A percentile compares a stretch with the other conserved stretches of the same genome.
Conservation (phyloP, 257 asterid genomes). For the Henckelia pumila region DNA sequence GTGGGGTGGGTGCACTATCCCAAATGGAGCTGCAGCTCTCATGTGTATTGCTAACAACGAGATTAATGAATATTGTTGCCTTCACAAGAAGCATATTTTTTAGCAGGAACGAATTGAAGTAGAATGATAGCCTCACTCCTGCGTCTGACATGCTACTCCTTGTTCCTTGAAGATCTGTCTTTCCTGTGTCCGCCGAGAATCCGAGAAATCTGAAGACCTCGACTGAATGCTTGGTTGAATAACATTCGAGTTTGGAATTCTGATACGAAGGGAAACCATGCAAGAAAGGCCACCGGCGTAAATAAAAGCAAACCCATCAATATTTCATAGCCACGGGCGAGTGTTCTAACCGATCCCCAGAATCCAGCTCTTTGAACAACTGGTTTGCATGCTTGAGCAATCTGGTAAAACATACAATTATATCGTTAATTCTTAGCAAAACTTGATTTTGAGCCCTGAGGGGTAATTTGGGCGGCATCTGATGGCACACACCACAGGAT, state of each 20-base stretch:
- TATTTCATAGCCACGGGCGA: constrained; percentile 89
- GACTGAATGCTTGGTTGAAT: constrained; percentile 98
- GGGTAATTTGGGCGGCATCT: too few species aligned
- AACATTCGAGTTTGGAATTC: constrained; percentile 95
- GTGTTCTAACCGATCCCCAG: constrained; percentile 88
- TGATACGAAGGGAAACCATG: constrained; percentile 96
- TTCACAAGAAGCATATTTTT: neutral
- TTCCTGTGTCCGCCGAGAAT: constrained; percentile 92
- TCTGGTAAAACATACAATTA: constrained; percentile 37
- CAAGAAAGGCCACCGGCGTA: constrained; percentile 92
- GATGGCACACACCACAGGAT: too few species aligned
- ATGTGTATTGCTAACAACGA: neutral
- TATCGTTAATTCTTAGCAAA: neutral
- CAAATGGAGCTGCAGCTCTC: constrained; percentile 10
- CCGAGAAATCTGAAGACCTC: constrained; percentile 99
- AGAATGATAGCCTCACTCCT: neutral
- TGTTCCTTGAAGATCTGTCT: constrained; percentile 78
- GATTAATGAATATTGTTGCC: neutral
- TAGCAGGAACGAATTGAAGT: too few species aligned
- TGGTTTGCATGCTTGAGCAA: constrained; percentile 96
- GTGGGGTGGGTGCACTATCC: neutral
- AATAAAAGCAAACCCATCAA: constrained; percentile 87
- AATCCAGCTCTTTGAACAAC: constrained; percentile 60
- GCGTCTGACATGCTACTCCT: constrained; percentile 47
- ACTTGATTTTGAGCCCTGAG: neutral